Conservation (phyloP, 179 eudicot species). For the Gypsophila paniculata region DNA sequence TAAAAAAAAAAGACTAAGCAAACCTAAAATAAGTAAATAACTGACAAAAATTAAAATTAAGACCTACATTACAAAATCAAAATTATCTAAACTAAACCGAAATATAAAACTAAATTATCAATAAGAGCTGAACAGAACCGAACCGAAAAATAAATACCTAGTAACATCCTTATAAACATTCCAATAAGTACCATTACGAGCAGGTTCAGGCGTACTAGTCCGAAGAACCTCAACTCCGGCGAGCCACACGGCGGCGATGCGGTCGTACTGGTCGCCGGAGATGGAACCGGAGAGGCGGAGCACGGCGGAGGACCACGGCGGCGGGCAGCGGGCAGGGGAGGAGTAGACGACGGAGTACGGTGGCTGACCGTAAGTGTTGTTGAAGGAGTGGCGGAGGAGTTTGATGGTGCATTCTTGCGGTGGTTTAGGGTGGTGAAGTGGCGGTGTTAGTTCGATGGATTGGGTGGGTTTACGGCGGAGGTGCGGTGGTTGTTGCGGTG, state of each 20-base stretch:
- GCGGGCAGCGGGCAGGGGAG: constrained; percentile 39
- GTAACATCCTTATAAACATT: constrained; percentile 61
- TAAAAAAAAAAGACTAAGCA: too few relatives aligned
- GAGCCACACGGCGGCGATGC: constrained; percentile 67
- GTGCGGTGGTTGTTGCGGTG: constrained; percentile 9
- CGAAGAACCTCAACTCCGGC: constrained; percentile 71
- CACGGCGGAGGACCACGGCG: constrained; percentile 49
- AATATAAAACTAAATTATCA: too few relatives aligned
- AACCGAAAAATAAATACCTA: constrained; percentile 28
- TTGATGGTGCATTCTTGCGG: constrained; percentile 36
- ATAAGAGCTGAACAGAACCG: too few relatives aligned
- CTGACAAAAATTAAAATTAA: not conserved
- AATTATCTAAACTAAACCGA: too few relatives aligned
- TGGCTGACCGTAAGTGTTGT: constrained; percentile 47
- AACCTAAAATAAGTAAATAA: too few relatives aligned
- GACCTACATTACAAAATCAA: too few relatives aligned
- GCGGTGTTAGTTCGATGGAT: constrained; percentile 45
- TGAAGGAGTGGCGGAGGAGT: constrained; percentile 48
- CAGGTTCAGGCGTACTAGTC: constrained; percentile 78
- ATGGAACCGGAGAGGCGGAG: constrained; percentile 41
- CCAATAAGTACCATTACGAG: constrained; percentile 58
- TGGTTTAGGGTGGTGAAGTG: constrained; percentile 42
- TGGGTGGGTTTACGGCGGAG: constrained; percentile 18
- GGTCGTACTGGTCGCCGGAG: constrained; percentile 59
- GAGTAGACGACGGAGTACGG: constrained; percentile 51